A percentile compares a stretch with the other conserved stretches of the same genome.
Conservation (phyloP, 176 grass and related monocot genomes). For the Eleusine coracana region DNA sequence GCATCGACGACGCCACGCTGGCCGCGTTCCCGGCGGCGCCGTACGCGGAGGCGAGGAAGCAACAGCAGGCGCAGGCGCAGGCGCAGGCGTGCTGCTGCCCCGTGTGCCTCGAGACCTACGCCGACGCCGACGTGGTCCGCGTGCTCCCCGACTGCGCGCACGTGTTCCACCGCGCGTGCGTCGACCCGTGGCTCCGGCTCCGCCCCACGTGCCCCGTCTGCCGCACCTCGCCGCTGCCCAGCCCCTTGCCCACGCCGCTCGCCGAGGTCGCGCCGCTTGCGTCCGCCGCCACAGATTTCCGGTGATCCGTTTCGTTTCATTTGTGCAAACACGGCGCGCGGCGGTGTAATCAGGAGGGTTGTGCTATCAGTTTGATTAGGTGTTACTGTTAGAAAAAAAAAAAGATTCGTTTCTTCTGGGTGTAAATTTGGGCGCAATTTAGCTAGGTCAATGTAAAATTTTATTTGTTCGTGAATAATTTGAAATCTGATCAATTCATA, state of each 20-base stretch:
- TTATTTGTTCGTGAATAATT: background rate
- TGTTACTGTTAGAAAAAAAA: background rate
- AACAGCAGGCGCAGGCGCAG: background rate
- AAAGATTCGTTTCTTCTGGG: background rate
- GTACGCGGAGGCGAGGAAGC: constrained; percentile 47
- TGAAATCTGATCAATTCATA: background rate
- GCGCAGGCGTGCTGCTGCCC: constrained; percentile 55
- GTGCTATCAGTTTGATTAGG: background rate
- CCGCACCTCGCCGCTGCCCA: constrained; percentile 73
- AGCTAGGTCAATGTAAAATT: background rate
- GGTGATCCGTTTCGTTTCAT: background rate
- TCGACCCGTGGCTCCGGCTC: constrained; percentile 70
- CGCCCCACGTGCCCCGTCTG: constrained; percentile 72
- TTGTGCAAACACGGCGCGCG: background rate
- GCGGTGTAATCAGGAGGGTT: background rate
- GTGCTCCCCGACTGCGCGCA: constrained; percentile 71
- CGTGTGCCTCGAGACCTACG: constrained; percentile 63
- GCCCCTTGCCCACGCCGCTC: constrained; percentile 73
- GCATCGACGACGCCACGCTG: constrained; percentile 70
- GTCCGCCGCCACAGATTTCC: background rate
- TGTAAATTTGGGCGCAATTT: background rate
- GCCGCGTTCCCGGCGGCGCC: constrained; percentile 56
- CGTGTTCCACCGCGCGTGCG: constrained; percentile 69
- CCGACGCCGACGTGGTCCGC: constrained; percentile 56
- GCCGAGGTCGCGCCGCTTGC: constrained; percentile 65